Conservation (phyloP, 163 green algal genomes). For the Volvox carteri region DNA sequence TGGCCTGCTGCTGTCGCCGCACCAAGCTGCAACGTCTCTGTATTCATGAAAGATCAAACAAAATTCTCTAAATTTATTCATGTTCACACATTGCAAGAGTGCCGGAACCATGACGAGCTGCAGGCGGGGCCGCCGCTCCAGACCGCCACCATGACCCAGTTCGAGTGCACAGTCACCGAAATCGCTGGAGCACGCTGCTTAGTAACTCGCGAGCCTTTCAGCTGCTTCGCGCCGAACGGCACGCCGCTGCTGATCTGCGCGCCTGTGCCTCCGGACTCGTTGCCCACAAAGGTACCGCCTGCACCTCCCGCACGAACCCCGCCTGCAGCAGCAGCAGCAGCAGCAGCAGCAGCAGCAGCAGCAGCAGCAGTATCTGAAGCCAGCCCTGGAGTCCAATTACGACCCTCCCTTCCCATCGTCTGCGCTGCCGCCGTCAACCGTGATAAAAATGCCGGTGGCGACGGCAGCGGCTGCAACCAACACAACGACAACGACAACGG, state of each 20-base stretch:
- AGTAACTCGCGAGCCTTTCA: background rate
- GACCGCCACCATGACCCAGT: too few relatives aligned
- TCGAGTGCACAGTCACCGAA: background rate
- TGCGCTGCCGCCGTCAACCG: background rate
- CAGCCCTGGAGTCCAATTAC: background rate
- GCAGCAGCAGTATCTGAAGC: background rate
- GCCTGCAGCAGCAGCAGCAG: background rate
- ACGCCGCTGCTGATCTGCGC: slow-evolving; percentile 31
- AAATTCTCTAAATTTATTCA: too few relatives aligned
- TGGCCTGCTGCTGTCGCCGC: too few relatives aligned
- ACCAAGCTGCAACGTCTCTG: too few relatives aligned
- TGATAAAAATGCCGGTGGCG: too few relatives aligned
- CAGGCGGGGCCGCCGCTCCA: too few relatives aligned
- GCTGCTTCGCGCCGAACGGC: slow-evolving; percentile 23
- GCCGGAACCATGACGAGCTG: too few relatives aligned
- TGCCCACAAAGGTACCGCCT: too few relatives aligned
- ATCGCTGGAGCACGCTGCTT: slow-evolving; percentile 11
- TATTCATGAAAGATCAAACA: too few relatives aligned
- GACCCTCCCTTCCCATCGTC: background rate
- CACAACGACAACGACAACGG: background rate
- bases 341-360: background rate
- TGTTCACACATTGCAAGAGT: too few relatives aligned
- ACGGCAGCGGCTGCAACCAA: background rate
- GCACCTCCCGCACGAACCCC: background rate
- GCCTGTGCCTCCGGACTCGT: background rate